Conservation (phyloP, 2,329 filamentous ascomycete species). For the Aspergillus novofumigatus region DNA sequence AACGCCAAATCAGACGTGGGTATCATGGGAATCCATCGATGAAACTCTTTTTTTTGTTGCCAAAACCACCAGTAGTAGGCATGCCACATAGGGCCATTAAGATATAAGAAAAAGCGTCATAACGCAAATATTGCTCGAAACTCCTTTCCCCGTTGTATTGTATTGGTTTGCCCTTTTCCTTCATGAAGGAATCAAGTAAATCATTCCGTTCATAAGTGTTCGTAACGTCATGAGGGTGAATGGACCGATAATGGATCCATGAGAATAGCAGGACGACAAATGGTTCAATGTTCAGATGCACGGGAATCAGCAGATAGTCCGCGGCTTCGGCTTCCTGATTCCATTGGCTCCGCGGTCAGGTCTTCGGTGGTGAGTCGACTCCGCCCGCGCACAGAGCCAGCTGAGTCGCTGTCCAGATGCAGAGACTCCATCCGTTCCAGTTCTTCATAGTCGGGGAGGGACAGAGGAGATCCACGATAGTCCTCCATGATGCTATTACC, state of each 20-base stretch:
- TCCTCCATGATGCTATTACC: conserved; percentile 43
- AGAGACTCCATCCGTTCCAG: conserved; percentile 43
- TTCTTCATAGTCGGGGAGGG: conserved; percentile 42
- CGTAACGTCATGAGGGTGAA: conserved; percentile 10
- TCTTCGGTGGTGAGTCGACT: conserved; percentile 32
- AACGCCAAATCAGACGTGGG: conserved; percentile 3
- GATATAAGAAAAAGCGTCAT: background rate
- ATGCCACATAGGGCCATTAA: background rate
- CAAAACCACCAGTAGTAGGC: background rate
- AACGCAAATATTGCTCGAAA: background rate
- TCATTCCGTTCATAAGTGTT: conserved; percentile 13
- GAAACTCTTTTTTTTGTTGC: background rate
- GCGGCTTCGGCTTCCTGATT: conserved; percentile 8
- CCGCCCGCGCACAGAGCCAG: conserved; percentile 27
- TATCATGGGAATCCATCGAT: background rate
- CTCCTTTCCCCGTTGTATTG: background rate
- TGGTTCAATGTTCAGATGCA: conserved; percentile 2
- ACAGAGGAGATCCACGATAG: conserved; percentile 42
- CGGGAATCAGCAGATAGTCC: conserved; percentile 12
- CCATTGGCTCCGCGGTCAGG: conserved; percentile 16
- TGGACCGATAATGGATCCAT: background rate
- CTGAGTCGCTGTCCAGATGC: conserved; percentile 29
- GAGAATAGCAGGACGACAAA: background rate
- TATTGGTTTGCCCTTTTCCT: background rate
- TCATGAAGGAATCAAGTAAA: background rate